Percentiles rank a stretch among this genome's conserved stretches.
These are phyloP conservation scores for Trypanosoma cruzi DNA, from an alignment of 208 protist genomes.

Conservation along the genomic window DNA sequence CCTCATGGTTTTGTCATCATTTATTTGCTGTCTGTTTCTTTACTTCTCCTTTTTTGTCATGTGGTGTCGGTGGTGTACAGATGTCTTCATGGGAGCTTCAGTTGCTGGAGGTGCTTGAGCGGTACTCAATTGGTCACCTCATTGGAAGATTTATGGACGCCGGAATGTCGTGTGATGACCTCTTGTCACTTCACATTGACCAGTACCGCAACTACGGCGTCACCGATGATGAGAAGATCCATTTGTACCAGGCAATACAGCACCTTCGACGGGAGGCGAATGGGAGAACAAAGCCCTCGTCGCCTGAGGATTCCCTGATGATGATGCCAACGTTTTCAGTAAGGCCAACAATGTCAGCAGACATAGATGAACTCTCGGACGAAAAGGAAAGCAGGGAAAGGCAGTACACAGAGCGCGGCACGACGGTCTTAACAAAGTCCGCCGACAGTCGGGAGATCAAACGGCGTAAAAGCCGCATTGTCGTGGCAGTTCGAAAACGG, in stretches of 20 bases:
- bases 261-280: slow-evolving; percentile 9
- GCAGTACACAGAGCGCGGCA: slow-evolving; percentile 31
- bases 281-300: neutral
- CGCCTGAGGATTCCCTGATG: neutral
- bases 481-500: slow-evolving; percentile 37
- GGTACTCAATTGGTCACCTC: slow-evolving; percentile 24
- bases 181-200: slow-evolving; percentile 25
- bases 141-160: slow-evolving; percentile 29
- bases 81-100: slow-evolving; percentile 29
- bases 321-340: neutral
- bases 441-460: slow-evolving; percentile 25
- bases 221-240: slow-evolving; percentile 29
- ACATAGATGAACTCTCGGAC: slow-evolving; percentile 25
- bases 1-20: slow-evolving; percentile 1
- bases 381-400: slow-evolving; percentile 21
- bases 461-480: slow-evolving; percentile 35
- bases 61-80: neutral
- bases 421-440: slow-evolving; percentile 23
- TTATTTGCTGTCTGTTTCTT: neutral
- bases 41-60: neutral
- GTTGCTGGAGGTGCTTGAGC: slow-evolving; percentile 24
- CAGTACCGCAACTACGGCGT: slow-evolving; percentile 26
- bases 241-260: slow-evolving; percentile 31
- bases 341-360: neutral
- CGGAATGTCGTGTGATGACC: slow-evolving; percentile 20